Evolutionary conservation across 148 eudicot genomes (phyloP), one percentile per base, ranked within the genome.

Genomic region (Polygonum maritimum): DNA sequence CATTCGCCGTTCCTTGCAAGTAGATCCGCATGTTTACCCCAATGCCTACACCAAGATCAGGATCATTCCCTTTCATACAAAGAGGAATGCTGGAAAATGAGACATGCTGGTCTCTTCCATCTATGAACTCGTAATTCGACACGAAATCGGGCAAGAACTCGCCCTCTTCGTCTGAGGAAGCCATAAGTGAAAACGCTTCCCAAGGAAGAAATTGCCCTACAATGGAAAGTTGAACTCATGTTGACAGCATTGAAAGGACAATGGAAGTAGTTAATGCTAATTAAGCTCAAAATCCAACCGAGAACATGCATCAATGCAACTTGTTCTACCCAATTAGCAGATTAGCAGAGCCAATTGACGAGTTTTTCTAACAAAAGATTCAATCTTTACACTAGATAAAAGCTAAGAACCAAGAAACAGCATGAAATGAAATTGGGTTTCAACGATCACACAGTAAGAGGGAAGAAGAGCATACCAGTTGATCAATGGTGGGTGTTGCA

Each of bases 1-100:
- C 78, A 39, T 80, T 89, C 40, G 74, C 80, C 47, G 39, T 73
- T 74, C 91, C 95, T 51, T 79, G 74, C 65, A 92, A 67, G 67
- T 79, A 92, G 60, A 84, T 71, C 80, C 74, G 75, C 2, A 71
- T 16, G 33, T 80, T 75, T 44, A 35, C 73, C 40, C 39, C 49
- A 44, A 45, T 78, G 35, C 57, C 39, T 0, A 33, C 18, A 36
- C 15, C 60, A 51, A 77, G 60, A 62, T 76, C 80, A 41, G 80
- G 54, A 55, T 78, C 80, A 67, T 84, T 76, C 57, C 85, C 82
- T 21, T 63, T 48, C 85, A 79, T 79, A 5, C 60, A 74, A 78
- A 87, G 84, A 45, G 97, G 97, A 77, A 92, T 75, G 67, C 54
- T 74, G 3, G 88, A 82, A 77, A 92, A 89, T 78, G 97, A 86